These are phyloP conservation scores for Aspergillus phoenicis DNA, from an alignment of 2,329 filamentous ascomycete species.

Conservation along the genomic window DNA sequence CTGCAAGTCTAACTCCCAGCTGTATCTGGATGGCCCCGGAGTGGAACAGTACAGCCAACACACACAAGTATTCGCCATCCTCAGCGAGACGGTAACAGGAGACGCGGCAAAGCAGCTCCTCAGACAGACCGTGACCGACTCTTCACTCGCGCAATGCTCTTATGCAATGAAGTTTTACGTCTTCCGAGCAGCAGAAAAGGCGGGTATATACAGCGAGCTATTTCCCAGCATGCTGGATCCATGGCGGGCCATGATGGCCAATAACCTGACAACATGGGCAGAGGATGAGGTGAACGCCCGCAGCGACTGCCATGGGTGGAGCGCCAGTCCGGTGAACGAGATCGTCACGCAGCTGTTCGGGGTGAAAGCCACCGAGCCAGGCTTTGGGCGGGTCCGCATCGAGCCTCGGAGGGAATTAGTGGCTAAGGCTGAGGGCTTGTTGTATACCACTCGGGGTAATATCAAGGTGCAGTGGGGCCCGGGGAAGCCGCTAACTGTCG, in stretches of 20 bases:
- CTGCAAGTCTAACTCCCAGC: background rate
- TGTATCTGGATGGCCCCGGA: slow-evolving; percentile 7
- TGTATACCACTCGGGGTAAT: background rate
- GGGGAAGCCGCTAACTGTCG: background rate
- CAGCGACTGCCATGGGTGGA: slow-evolving; percentile 18
- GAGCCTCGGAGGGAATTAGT: background rate
- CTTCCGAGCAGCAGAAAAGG: slow-evolving; percentile 4
- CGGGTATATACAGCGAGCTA: slow-evolving; percentile 6
- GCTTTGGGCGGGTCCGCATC: slow-evolving; percentile 7
- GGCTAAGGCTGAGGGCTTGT: background rate
- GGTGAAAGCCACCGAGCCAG: slow-evolving; percentile 3
- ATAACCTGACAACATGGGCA: slow-evolving; percentile 14
- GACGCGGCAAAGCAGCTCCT: background rate
- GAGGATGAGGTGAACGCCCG: slow-evolving; percentile 13
- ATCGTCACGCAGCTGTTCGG: slow-evolving; percentile 12
- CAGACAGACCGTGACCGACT: background rate
- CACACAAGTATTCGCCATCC: slow-evolving; percentile 11
- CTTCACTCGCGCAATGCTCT: background rate
- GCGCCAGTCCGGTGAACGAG: slow-evolving; percentile 13
- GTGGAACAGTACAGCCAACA: slow-evolving; percentile 11
- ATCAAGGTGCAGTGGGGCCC: background rate
- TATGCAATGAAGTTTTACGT: slow-evolving; percentile 16
- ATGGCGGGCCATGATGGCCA: slow-evolving; percentile 8
- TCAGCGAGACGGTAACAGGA: background rate
- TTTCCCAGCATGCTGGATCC: slow-evolving; percentile 1